These are phyloP conservation scores for Aureobasidium melanogenum DNA, from an alignment of 2,329 filamentous ascomycete genomes.

Conservation along the genomic window DNA sequence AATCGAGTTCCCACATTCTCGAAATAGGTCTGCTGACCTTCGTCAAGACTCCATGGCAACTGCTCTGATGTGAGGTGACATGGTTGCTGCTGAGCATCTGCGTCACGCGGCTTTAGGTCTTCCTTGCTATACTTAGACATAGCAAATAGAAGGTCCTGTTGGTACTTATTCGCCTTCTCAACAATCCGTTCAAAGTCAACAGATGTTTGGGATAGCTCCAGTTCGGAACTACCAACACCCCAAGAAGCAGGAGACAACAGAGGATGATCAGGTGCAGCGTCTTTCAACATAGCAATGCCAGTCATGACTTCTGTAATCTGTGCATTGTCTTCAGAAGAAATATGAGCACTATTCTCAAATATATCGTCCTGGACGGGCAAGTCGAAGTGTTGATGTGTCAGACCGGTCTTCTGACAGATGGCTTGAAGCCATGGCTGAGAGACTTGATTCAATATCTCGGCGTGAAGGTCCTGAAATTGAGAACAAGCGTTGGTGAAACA, in stretches of 20 bases:
- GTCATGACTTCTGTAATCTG: constrained; percentile 2
- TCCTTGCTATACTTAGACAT: neutral
- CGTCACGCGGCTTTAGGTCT: neutral
- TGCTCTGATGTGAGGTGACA: neutral
- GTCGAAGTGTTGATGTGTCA: constrained; percentile 31
- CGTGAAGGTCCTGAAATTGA: neutral
- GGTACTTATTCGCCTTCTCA: constrained; percentile 11
- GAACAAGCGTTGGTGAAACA: constrained; percentile 52
- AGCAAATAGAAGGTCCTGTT: constrained; percentile 10
- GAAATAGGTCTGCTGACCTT: constrained; percentile 41
- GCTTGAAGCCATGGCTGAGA: constrained; percentile 59
- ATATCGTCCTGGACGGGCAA: constrained; percentile 51
- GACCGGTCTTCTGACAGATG: constrained; percentile 66
- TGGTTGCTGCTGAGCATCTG: neutral
- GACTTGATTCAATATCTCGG: constrained; percentile 56
- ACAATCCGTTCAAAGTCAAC: constrained; percentile 2
- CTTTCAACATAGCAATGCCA: neutral
- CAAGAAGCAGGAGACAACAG: neutral
- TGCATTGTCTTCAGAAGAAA: neutral
- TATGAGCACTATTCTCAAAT: neutral
- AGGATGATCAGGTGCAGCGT: constrained; percentile 6
- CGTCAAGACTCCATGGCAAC: constrained; percentile 46
- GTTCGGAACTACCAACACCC: neutral
- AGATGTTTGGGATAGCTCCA: neutral
- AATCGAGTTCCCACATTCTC: neutral